Conservation (phyloP, 2,329 filamentous ascomycete species). For the Cytospora schulzeri region DNA sequence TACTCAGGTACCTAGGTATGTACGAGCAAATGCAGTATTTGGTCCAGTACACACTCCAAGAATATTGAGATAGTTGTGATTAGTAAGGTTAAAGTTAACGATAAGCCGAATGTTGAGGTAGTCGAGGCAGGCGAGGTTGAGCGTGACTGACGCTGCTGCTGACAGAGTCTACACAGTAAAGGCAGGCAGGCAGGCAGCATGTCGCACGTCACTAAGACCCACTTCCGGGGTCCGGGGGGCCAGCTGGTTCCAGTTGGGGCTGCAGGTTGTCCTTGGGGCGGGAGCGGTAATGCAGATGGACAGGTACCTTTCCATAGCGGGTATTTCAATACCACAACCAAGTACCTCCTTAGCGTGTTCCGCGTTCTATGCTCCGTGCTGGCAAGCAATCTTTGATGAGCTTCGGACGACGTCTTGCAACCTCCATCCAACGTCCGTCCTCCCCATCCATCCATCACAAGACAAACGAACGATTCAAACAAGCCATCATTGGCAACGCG, state of each 20-base stretch:
- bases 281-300: neutral
- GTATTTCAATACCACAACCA: neutral
- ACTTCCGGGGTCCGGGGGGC: neutral
- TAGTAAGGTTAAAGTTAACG: neutral
- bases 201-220: neutral
- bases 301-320: neutral
- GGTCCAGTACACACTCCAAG: no score
- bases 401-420: constrained; percentile 22
- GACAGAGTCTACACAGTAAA: neutral
- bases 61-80: neutral
- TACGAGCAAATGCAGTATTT: no score
- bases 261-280: neutral
- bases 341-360: constrained; percentile 13
- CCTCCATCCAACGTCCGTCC: constrained; percentile 20
- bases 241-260: constrained; percentile 1
- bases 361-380: neutral
- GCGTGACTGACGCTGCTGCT: neutral
- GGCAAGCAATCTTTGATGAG: constrained; percentile 26
- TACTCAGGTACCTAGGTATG: no score
- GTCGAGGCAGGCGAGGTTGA: no score
- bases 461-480: constrained; percentile 12
- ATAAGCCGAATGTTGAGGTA: neutral
- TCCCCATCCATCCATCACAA: constrained; percentile 17
- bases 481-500: constrained; percentile 16
- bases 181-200: constrained; percentile 1